These are phyloP conservation scores for Sarcodon sp. DNA, from an alignment of 768 basidiomycete species.

Conservation along the genomic window DNA sequence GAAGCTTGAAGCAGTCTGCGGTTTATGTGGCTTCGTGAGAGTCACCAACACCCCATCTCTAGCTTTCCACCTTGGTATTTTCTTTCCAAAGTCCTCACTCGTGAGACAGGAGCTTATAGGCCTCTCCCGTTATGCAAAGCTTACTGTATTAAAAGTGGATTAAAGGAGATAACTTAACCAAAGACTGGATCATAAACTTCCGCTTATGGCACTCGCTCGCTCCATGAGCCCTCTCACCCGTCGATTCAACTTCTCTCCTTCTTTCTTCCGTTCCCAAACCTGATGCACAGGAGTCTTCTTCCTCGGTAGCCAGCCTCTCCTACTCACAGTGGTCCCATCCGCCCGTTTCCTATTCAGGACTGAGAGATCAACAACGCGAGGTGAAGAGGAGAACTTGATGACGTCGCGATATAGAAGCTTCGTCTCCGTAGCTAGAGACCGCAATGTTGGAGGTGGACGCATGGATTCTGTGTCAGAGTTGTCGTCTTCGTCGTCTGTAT, in stretches of 20 bases:
- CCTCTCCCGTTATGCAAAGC: too few relatives aligned
- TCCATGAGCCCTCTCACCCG: conserved; percentile 62
- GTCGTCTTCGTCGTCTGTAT: conserved; percentile 26
- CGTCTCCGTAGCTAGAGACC: conserved; percentile 67
- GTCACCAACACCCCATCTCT: too few relatives aligned
- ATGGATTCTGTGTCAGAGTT: conserved; percentile 36
- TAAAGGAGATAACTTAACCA: background rate
- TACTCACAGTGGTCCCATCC: conserved; percentile 25
- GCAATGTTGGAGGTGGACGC: conserved; percentile 31
- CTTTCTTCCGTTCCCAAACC: conserved; percentile 60
- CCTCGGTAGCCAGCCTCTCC: conserved; percentile 67
- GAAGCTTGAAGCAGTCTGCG: too few relatives aligned
- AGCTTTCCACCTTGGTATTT: too few relatives aligned
- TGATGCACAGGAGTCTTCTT: conserved; percentile 77
- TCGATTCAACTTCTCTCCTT: conserved; percentile 59
- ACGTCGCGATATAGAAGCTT: conserved; percentile 86
- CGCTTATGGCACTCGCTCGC: conserved; percentile 32
- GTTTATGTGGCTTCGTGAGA: too few relatives aligned
- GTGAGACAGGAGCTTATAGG: too few relatives aligned
- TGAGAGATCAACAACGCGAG: conserved; percentile 79
- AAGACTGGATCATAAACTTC: background rate
- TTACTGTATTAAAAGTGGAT: background rate
- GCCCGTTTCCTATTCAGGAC: conserved; percentile 36
- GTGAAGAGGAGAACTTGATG: conserved; percentile 70
- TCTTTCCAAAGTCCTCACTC: too few relatives aligned